phyloP scores from a whole-genome alignment of 129 eudicot genomes.

The Pulicaria dysenterica region DNA sequence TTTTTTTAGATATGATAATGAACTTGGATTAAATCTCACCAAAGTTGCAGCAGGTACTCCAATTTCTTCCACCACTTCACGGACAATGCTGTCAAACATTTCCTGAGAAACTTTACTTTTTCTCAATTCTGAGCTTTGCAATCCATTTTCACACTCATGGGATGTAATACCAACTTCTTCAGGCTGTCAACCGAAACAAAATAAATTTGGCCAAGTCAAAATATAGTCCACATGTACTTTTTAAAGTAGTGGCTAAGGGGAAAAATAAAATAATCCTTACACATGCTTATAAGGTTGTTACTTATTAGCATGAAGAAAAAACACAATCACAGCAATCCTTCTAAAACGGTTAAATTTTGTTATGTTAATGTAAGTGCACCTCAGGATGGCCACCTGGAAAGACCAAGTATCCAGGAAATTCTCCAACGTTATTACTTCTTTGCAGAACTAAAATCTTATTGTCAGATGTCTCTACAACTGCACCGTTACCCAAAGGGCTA shows the following conservation, averaged over 20 bases:
- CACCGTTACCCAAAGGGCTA: conserved; percentile 94
- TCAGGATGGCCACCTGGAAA: conserved; percentile 99
- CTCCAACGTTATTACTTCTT: conserved; percentile 96
- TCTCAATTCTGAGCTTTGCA: conserved; percentile 29
- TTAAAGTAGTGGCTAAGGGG: background rate
- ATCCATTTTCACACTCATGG: conserved; percentile 41
- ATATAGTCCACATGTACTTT: conserved; percentile 3
- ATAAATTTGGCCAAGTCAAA: background rate
- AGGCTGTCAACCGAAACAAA: conserved; percentile 58
- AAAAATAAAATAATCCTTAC: background rate
- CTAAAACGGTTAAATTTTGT: background rate
- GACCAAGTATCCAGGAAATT: conserved; percentile 91
- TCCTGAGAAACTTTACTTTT: conserved; percentile 65
- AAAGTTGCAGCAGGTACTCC: conserved; percentile 78
- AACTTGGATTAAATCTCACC: conserved; percentile 44
- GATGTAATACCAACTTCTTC: conserved; percentile 69
- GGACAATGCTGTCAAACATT: conserved; percentile 90
- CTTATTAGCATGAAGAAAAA: background rate
- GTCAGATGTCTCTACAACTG: conserved; percentile 83
- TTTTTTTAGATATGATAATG: background rate
- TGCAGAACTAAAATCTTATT: conserved; percentile 71
- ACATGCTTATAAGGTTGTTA: background rate
- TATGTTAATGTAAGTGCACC: conserved; percentile 41
- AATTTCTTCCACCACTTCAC: conserved; percentile 96
- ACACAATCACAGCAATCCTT: background rate